These are phyloP conservation scores for Acer saccharum DNA, from an alignment of 345 rosid species.

Conservation along the genomic window DNA sequence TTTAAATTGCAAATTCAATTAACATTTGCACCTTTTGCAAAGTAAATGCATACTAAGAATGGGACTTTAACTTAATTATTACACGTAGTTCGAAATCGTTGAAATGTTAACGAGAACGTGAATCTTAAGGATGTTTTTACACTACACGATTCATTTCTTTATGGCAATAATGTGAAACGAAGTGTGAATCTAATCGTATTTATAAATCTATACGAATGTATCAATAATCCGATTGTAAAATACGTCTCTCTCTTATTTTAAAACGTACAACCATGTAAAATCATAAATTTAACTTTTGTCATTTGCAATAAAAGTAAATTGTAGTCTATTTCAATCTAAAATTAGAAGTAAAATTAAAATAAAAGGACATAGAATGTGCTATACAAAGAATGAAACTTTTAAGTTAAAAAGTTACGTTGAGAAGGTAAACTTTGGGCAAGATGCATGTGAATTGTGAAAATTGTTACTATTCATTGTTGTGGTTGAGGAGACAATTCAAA, in stretches of 20 bases:
- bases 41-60: not conserved
- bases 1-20: slow-evolving; percentile 3
- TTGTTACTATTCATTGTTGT: not conserved
- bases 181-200: no score
- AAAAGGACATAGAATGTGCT: not conserved
- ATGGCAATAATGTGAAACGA: no score
- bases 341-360: not conserved
- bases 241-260: no score
- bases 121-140: no score
- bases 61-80: not conserved
- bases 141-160: no score
- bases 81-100: not conserved
- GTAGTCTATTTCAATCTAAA: not conserved
- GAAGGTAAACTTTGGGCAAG: not conserved
- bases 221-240: no score
- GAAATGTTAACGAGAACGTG: no score
- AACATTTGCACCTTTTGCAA: not conserved
- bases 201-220: no score
- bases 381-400: not conserved
- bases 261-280: no score
- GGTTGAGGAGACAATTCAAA: not conserved
- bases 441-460: slow-evolving; percentile 11
- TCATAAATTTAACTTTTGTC: no score
- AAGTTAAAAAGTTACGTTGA: not conserved
- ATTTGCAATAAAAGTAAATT: not conserved